phyloP scores from a whole-genome alignment of 805 yeast genomes.

The Kodamaea nitidulidarum region DNA sequence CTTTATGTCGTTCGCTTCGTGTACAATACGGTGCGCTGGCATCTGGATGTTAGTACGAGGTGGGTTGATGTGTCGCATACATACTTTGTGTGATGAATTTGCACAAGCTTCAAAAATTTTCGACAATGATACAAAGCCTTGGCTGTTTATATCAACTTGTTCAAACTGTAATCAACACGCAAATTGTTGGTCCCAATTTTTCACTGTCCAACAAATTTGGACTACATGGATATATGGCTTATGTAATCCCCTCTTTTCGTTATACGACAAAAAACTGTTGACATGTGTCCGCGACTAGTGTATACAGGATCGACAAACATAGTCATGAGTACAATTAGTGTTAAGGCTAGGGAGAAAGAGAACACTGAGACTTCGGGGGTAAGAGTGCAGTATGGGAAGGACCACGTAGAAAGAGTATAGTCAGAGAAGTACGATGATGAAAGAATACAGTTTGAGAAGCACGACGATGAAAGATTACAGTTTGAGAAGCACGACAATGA shows the following conservation, averaged over 20 bases:
- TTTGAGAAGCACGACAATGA: too few relatives aligned
- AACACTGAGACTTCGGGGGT: too few relatives aligned
- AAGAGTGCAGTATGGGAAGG: too few relatives aligned
- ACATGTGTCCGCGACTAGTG: not conserved
- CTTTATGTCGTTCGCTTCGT: slow-evolving; percentile 53
- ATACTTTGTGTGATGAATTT: not conserved
- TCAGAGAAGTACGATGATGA: too few relatives aligned
- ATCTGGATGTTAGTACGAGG: slow-evolving; percentile 9
- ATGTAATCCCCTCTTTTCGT: slow-evolving; percentile 9
- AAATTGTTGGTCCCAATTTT: slow-evolving; percentile 4
- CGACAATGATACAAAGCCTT: slow-evolving; percentile 1
- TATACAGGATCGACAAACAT: too few relatives aligned
- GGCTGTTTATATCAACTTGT: not conserved
- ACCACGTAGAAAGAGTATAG: too few relatives aligned
- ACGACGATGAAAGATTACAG: too few relatives aligned
- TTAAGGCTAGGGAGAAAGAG: too few relatives aligned
- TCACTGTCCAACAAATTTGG: slow-evolving; percentile 8
- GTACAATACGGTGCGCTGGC: slow-evolving; percentile 46
- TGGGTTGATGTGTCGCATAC: not conserved
- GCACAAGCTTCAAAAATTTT: not conserved
- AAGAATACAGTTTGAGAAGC: too few relatives aligned
- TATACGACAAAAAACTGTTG: slow-evolving; percentile 6
- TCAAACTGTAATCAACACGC: not conserved
- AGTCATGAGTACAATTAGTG: too few relatives aligned
- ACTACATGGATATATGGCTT: slow-evolving; percentile 2